Base-by-base conservation (phyloP, 352 stramenopile species). In the Pythium phragmiticola region DNA sequence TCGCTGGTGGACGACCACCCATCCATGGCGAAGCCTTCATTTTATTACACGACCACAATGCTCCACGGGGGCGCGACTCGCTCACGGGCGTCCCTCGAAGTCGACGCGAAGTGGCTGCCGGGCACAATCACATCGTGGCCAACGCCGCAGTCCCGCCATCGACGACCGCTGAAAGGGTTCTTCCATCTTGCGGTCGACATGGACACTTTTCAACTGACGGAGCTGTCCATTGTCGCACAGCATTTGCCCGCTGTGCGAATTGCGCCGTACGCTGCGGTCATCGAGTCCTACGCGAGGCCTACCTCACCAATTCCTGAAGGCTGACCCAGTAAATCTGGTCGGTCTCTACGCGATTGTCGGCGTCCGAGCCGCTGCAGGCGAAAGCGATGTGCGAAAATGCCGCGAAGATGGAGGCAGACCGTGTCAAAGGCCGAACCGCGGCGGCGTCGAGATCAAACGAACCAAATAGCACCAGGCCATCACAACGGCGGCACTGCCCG, bases 71-170 rank as follows among this genome's bases (percentile, higher is more conserved):
- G 85, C 5, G 72, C 78, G 37, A 63, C 74, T 19, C 41, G 80
- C 14, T 51, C 13, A 65, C 9, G 66, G 59, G 42, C 63, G 42
- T 33, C 36, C 57, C 48, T 52, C 19, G 57, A 28, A 21, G 2
- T 89, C 13, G 60, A 82, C 11, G 41, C 80, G 12, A 63, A 66
- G 4, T 89, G 80, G 80, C 66, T 87, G 11, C 80, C 80, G 5
- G 78, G 78, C 14, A 61, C 76, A 0, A 62, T 89, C 13, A 73
- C 86, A 58, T 82, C 53, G 23, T 80, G 69, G 30, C 78, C 75
- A 8, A 80, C 71, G 3, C 68, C 60, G 6, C 66, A 77, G 41
- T 84, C 75, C 39, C 63, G 69, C 1, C 70, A 67, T 2, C 76
- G 80, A 11, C 71, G 77, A 16, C 70, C 63, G 30, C 59, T 89